Conservation (phyloP, 1,139 yeast genomes). For the Blastobotrys illinoisensis region DNA sequence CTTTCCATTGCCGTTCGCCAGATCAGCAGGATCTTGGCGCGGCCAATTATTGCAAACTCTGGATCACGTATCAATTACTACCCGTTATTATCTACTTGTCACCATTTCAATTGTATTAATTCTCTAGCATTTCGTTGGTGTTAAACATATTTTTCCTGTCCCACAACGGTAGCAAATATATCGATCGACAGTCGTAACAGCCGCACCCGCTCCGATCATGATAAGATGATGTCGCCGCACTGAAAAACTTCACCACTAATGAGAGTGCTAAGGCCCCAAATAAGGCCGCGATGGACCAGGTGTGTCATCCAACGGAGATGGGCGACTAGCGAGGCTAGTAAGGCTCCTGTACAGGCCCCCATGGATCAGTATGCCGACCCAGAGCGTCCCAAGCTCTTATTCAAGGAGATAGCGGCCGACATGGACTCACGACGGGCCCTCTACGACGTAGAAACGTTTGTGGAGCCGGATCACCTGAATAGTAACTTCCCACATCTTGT, state of each 20-base stretch:
- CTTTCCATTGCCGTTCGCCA: neutral
- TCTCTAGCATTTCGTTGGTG: too few relatives aligned
- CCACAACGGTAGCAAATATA: too few relatives aligned
- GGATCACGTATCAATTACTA: neutral
- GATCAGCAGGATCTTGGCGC: neutral
- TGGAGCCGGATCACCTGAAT: neutral
- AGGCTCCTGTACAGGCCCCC: neutral
- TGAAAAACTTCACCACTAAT: neutral
- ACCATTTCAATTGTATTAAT: neutral
- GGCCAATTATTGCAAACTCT: neutral
- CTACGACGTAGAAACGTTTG: neutral
- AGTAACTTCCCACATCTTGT: neutral
- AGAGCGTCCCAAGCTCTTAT: neutral
- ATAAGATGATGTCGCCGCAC: neutral
- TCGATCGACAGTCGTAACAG: neutral
- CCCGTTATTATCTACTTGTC: neutral
- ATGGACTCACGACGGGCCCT: constrained; percentile 8
- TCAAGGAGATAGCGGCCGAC: constrained; percentile 5
- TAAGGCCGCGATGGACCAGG: neutral
- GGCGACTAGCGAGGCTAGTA: neutral
- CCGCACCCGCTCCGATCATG: neutral
- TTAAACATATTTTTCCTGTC: too few relatives aligned
- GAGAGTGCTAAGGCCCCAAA: neutral
- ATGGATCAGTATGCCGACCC: neutral
- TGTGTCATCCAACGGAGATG: neutral